Conservation (phyloP, 2,329 filamentous ascomycete species). For the Paracoccidioides brasiliensis region DNA sequence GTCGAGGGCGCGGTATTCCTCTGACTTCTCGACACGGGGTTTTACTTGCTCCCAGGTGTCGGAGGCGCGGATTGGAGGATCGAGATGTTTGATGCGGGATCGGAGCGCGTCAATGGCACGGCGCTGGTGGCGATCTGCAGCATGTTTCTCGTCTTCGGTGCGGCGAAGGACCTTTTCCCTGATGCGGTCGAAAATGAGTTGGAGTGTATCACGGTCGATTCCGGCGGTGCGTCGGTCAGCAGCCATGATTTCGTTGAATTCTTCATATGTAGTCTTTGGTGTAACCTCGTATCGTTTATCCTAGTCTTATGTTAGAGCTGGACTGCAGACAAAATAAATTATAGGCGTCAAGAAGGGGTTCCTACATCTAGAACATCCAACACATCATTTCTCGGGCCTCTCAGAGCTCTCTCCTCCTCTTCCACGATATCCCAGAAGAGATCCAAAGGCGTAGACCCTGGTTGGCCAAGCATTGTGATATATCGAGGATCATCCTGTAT, state of each 20-base stretch:
- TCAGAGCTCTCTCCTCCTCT: slow-evolving; percentile 79
- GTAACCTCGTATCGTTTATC: slow-evolving; percentile 88
- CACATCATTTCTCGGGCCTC: slow-evolving; percentile 67
- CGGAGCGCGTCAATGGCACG: slow-evolving; percentile 74
- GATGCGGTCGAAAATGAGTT: slow-evolving; percentile 73
- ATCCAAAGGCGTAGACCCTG: slow-evolving; percentile 74
- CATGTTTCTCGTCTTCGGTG: slow-evolving; percentile 68
- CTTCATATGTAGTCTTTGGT: slow-evolving; percentile 72
- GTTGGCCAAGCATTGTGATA: slow-evolving; percentile 65
- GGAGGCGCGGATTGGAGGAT: slow-evolving; percentile 62
- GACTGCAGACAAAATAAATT: slow-evolving; percentile 8
- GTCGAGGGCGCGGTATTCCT: slow-evolving; percentile 72
- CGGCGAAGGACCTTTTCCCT: slow-evolving; percentile 75
- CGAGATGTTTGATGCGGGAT: slow-evolving; percentile 74
- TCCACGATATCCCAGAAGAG: slow-evolving; percentile 94
- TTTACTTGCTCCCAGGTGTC: slow-evolving; percentile 87
- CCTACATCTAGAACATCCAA: slow-evolving; percentile 78
- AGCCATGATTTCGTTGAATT: slow-evolving; percentile 71
- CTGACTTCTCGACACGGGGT: slow-evolving; percentile 61
- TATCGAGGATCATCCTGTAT: slow-evolving; percentile 76
- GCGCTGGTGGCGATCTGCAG: slow-evolving; percentile 73
- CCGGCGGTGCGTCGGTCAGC: slow-evolving; percentile 78
- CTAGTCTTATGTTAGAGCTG: slow-evolving; percentile 38
- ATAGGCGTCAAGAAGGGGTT: slow-evolving; percentile 10
- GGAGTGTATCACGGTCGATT: slow-evolving; percentile 66